Conservation (phyloP, 345 rosid species). For the Acer saccharum region DNA sequence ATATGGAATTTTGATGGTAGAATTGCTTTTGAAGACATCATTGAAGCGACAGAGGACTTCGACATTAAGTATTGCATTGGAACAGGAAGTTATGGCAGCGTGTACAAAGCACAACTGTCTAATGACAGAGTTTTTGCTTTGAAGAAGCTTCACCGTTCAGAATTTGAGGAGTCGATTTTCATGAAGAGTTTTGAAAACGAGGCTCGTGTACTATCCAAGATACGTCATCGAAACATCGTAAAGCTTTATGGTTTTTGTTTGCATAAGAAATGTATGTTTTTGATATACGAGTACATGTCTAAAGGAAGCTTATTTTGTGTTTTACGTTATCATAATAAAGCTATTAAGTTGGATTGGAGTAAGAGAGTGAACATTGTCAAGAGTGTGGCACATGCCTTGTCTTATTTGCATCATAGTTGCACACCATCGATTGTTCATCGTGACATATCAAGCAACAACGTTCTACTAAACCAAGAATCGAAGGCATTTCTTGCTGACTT, state of each 20-base stretch:
- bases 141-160: not conserved
- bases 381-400: too few species aligned
- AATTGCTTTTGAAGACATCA: not conserved
- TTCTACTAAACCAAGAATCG: too few species aligned
- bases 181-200: not conserved
- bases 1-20: not conserved
- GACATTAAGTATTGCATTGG: not conserved
- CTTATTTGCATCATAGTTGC: too few species aligned
- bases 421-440: too few species aligned
- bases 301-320: not conserved
- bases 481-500: not conserved
- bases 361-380: not conserved
- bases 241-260: conserved; percentile 1
- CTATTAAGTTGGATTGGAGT: not conserved
- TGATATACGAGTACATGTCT: not conserved
- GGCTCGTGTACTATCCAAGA: not conserved
- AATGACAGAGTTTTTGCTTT: not conserved
- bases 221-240: conserved; percentile 2
- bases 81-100: not conserved
- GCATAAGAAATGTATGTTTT: conserved; percentile 1
- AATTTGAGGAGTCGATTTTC: not conserved
- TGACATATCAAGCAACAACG: too few species aligned
- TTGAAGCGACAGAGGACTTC: not conserved
- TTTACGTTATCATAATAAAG: not conserved
- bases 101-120: not conserved